Evolutionary conservation across 148 eudicot species (phyloP).

Genomic region (Camellia lanceoleosa): DNA sequence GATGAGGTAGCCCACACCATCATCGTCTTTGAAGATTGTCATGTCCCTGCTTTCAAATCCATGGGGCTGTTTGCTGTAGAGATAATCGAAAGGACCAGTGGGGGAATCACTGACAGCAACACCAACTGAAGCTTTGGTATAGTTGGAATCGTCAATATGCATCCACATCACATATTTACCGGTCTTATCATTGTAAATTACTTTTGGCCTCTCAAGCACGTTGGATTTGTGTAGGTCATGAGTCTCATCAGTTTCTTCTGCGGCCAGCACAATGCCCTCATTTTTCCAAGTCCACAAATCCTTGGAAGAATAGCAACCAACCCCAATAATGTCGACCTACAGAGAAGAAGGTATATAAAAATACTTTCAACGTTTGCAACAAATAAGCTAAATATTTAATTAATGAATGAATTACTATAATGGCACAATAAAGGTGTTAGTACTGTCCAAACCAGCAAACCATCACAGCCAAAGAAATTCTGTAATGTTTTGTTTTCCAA

Average conservation of each 20-base stretch:
- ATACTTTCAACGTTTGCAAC: neutral
- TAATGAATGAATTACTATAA: neutral
- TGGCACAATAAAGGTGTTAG: neutral
- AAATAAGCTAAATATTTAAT: neutral
- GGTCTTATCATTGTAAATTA: constrained; percentile 66
- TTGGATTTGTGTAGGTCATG: constrained; percentile 90
- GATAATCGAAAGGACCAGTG: constrained; percentile 80
- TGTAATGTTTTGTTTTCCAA: neutral
- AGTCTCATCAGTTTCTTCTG: constrained; percentile 69
- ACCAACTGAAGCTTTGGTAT: constrained; percentile 88
- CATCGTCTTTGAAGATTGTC: constrained; percentile 92
- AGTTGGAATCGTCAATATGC: constrained; percentile 89
- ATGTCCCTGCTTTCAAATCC: constrained; percentile 90
- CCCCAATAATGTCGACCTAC: constrained; percentile 92
- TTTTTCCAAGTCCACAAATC: constrained; percentile 97
- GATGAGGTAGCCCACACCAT: constrained; percentile 69
- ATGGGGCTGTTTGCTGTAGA: constrained; percentile 79
- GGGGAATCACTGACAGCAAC: constrained; percentile 71
- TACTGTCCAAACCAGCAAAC: neutral
- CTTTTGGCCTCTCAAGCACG: constrained; percentile 97
- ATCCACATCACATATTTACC: constrained; percentile 96
- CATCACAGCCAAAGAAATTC: neutral
- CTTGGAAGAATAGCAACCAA: constrained; percentile 96
- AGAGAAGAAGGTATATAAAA: neutral
- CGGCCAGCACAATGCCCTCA: constrained; percentile 85